Evolutionary conservation across 2,329 filamentous ascomycete species (phyloP).

Genomic region (Cercospora zeina): DNA sequence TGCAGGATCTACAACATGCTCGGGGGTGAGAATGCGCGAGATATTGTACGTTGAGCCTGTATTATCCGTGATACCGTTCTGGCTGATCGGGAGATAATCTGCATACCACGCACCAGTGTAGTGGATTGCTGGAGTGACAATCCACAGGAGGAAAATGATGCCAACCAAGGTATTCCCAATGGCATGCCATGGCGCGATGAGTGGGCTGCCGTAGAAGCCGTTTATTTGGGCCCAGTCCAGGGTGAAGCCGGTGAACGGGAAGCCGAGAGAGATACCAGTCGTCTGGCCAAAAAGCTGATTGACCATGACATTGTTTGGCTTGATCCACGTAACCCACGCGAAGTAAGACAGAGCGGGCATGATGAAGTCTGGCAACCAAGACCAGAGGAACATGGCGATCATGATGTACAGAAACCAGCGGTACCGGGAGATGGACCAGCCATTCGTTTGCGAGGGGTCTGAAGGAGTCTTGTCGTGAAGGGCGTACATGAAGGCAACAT

Average conservation of each 20-base stretch:
- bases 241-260: constrained; percentile 66
- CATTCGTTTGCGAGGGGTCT: constrained; percentile 59
- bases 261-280: constrained; percentile 33
- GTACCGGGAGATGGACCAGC: constrained; percentile 80
- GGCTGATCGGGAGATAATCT: constrained; percentile 83
- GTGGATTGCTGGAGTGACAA: constrained; percentile 35
- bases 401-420: constrained; percentile 79
- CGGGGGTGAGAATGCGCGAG: constrained; percentile 71
- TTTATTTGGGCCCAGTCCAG: constrained; percentile 86
- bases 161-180: constrained; percentile 34
- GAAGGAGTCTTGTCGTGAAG: constrained; percentile 56
- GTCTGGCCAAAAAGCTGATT: constrained; percentile 34
- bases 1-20: constrained; percentile 74
- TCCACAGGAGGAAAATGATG: constrained; percentile 31
- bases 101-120: constrained; percentile 78
- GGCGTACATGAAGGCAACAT: constrained; percentile 61
- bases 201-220: constrained; percentile 75
- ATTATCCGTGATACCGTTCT: constrained; percentile 81
- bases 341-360: constrained; percentile 87
- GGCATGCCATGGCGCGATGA: constrained; percentile 42
- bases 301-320: constrained; percentile 76
- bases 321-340: constrained; percentile 82
- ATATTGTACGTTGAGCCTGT: constrained; percentile 82
- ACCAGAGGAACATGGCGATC: constrained; percentile 70
- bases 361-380: constrained; percentile 75